Conservation (phyloP, 352 stramenopile genomes). For the Globisporangium echinulatum region DNA sequence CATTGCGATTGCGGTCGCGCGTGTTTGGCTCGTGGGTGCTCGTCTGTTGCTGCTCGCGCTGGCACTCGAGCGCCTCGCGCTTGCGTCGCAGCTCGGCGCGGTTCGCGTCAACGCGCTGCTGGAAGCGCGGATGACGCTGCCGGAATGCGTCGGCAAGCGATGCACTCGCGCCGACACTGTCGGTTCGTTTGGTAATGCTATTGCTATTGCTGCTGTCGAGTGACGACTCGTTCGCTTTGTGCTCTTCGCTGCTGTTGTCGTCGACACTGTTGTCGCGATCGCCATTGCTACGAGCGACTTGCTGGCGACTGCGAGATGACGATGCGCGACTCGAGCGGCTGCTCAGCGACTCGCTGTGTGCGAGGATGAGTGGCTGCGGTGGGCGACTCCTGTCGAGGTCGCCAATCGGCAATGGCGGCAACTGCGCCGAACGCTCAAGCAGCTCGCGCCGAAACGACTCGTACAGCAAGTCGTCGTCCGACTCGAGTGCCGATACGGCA, state of each 20-base stretch:
- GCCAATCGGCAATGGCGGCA: conserved; percentile 22
- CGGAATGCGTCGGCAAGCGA: conserved; percentile 63
- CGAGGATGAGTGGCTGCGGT: conserved; percentile 4
- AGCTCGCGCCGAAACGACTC: conserved; percentile 9
- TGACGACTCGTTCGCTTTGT: conserved; percentile 9
- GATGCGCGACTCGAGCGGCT: conserved; percentile 2
- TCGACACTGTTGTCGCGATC: neutral
- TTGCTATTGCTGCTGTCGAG: conserved; percentile 9
- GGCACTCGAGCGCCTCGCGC: conserved; percentile 15
- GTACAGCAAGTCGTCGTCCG: conserved; percentile 10
- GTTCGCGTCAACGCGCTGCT: conserved; percentile 18
- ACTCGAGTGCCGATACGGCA: no score
- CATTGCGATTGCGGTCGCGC: no score
- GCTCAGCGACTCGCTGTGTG: neutral
- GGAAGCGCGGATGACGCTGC: conserved; percentile 48
- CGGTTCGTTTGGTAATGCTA: no score
- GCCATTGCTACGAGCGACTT: conserved; percentile 1
- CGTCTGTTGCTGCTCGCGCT: conserved; percentile 9
- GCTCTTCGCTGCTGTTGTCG: conserved; percentile 21
- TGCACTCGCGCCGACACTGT: neutral
- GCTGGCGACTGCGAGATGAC: conserved; percentile 1
- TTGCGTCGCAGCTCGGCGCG: conserved; percentile 26
- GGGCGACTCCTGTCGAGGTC: conserved; percentile 39
- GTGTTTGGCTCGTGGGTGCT: no score
- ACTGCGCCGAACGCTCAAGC: conserved; percentile 18